Percentiles rank a stretch among this genome's conserved stretches.
phyloP scores from a whole-genome alignment of 2,329 filamentous ascomycete species.

The Arachnomyces sp. region DNA sequence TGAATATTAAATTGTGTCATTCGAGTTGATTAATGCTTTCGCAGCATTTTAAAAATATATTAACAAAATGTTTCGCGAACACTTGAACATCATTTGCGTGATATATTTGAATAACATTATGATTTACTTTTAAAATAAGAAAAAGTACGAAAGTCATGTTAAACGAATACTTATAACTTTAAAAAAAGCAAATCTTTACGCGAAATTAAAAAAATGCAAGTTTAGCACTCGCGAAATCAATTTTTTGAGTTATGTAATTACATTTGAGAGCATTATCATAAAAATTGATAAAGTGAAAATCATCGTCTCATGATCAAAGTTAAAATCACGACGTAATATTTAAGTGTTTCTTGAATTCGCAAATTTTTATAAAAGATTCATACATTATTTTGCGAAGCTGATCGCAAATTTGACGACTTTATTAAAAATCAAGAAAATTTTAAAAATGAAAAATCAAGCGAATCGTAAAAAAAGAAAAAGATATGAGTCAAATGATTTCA shows the following conservation, averaged over 20 bases:
- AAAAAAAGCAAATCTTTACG: constrained; percentile 4
- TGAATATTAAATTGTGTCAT: constrained; percentile 2
- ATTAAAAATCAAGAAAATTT: constrained; percentile 3
- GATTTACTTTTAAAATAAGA: constrained; percentile 2
- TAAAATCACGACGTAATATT: neutral
- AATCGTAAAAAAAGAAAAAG: neutral
- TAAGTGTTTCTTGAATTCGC: constrained; percentile 21
- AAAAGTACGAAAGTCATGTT: constrained; percentile 8
- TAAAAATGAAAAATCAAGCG: no score
- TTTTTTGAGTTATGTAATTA: constrained; percentile 14
- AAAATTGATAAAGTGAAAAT: constrained; percentile 12
- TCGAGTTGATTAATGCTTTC: neutral
- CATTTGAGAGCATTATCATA: constrained; percentile 10
- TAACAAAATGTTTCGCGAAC: no score
- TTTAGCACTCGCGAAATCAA: constrained; percentile 8
- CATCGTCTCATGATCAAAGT: constrained; percentile 16
- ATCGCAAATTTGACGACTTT: constrained; percentile 11
- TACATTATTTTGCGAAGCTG: constrained; percentile 16
- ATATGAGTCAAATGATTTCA: constrained; percentile 2
- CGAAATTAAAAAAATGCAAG: constrained; percentile 10
- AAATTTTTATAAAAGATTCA: constrained; percentile 27
- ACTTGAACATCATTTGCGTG: neutral
- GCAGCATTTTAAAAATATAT: neutral
- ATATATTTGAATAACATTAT: constrained; percentile 3
- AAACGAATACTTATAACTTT: constrained; percentile 4